Percentiles rank a stretch among this genome's conserved stretches.
phyloP scores from a whole-genome alignment of 352 stramenopile species.

The Phytopythium ostracodes region DNA sequence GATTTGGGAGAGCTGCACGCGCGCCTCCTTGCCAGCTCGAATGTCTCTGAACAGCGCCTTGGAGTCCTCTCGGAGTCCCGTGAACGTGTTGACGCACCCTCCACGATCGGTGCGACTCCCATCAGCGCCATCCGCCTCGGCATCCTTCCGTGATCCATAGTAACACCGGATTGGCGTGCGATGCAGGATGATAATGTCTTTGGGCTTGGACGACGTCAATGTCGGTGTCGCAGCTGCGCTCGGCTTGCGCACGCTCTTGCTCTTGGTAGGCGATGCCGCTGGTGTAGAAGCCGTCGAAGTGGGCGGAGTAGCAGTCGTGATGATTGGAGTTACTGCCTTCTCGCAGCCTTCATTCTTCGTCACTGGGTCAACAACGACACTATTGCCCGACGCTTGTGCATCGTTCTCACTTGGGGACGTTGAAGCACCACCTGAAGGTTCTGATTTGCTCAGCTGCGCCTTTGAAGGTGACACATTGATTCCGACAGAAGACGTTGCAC shows the following conservation, averaged over 20 bases:
- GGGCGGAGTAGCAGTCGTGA: neutral
- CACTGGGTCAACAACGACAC: neutral
- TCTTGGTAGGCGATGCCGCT: constrained; percentile 9
- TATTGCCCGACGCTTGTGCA: neutral
- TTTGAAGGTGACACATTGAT: neutral
- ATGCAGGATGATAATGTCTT: constrained; percentile 81
- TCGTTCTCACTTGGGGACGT: neutral
- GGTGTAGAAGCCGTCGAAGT: neutral
- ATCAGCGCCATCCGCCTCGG: constrained; percentile 61
- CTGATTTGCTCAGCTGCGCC: neutral
- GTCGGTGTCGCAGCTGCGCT: constrained; percentile 7
- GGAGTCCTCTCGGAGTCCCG: constrained; percentile 75
- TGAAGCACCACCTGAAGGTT: no score
- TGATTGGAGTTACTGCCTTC: neutral
- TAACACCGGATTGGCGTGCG: constrained; percentile 75
- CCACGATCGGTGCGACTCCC: constrained; percentile 49
- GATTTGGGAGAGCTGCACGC: constrained; percentile 73
- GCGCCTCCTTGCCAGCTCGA: constrained; percentile 44
- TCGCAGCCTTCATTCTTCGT: neutral
- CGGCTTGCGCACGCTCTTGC: constrained; percentile 5
- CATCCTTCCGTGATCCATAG: constrained; percentile 74
- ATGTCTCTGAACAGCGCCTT: constrained; percentile 75
- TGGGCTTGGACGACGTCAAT: constrained; percentile 40
- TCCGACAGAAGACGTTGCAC: neutral
- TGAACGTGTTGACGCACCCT: constrained; percentile 85